Percentiles rank a stretch among this genome's conserved stretches.
Conservation (phyloP, 78 protist species). For the Parvularia atlantis region DNA sequence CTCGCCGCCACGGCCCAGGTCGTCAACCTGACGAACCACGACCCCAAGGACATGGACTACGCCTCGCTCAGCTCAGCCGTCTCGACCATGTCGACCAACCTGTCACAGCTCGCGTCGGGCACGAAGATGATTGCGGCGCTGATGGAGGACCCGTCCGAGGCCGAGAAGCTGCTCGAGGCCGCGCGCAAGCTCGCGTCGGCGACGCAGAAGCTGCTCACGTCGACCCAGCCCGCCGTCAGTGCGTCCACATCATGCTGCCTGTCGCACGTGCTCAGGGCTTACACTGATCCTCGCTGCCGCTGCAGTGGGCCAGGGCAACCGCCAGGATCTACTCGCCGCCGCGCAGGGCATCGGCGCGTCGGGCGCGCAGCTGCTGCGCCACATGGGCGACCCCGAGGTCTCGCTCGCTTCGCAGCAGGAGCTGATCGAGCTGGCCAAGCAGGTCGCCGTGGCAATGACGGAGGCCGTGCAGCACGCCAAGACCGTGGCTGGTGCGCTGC, state of each 20-base stretch:
- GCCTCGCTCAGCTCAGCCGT: slow-evolving; percentile 1
- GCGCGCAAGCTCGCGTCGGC: slow-evolving; percentile 14
- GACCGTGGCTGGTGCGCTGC: too few species aligned
- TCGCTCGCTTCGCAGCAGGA: neutral
- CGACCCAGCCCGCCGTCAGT: neutral
- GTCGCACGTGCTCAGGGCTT: too few species aligned
- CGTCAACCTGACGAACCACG: slow-evolving; percentile 5
- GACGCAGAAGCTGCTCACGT: neutral
- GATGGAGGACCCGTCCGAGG: neutral
- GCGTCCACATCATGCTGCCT: too few species aligned
- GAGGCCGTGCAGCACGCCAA: neutral
- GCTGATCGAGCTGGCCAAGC: neutral
- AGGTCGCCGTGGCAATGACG: neutral
- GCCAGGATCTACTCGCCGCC: neutral
- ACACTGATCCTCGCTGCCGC: too few species aligned
- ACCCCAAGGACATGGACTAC: neutral
- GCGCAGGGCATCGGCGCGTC: neutral
- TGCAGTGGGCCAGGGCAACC: too few species aligned
- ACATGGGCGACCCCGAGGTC: neutral
- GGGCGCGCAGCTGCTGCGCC: neutral
- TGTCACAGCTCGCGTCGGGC: neutral
- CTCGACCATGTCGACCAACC: neutral
- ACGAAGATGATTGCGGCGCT: slow-evolving; percentile 14
- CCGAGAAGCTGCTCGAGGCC: slow-evolving; percentile 5
- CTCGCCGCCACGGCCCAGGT: slow-evolving; percentile 11